phyloP scores from a whole-genome alignment of 2,329 filamentous ascomycete species.

The Trichoderma pleuroti region DNA sequence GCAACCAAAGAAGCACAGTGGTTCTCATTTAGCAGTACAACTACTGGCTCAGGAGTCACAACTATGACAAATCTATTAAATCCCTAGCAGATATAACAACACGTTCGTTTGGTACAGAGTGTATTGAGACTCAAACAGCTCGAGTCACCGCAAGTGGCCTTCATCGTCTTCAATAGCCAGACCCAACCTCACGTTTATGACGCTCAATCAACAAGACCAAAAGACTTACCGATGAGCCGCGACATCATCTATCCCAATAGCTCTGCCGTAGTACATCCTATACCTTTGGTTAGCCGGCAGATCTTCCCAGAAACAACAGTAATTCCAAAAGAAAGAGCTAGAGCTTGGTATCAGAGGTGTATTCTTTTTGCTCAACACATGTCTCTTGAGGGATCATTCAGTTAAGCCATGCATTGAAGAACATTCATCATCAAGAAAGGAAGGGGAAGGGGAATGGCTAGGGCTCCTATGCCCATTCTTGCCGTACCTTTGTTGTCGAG shows the following conservation, averaged over 20 bases:
- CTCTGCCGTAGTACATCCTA: neutral
- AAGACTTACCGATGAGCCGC: neutral
- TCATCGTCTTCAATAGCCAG: no score
- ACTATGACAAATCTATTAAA: neutral
- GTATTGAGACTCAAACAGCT: neutral
- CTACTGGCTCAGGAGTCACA: neutral
- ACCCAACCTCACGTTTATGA: neutral
- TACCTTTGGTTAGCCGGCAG: neutral
- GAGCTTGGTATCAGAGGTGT: slow-evolving; percentile 28
- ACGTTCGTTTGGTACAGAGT: neutral
- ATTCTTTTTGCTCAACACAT: slow-evolving; percentile 29
- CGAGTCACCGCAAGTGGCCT: neutral
- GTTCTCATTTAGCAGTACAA: neutral
- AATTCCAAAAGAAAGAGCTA: neutral
- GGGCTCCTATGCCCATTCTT: neutral
- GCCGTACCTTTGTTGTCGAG: neutral
- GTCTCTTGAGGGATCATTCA: slow-evolving; percentile 26
- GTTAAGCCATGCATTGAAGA: slow-evolving; percentile 35
- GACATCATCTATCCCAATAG: neutral
- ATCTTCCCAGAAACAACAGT: neutral
- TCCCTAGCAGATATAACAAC: neutral
- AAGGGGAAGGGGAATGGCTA: no score
- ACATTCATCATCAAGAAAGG: slow-evolving; percentile 28
- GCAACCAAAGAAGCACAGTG: neutral
- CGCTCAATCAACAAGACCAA: neutral